Evolutionary conservation across 129 eudicot species (phyloP).

Genomic region (Lactuca saligna): DNA sequence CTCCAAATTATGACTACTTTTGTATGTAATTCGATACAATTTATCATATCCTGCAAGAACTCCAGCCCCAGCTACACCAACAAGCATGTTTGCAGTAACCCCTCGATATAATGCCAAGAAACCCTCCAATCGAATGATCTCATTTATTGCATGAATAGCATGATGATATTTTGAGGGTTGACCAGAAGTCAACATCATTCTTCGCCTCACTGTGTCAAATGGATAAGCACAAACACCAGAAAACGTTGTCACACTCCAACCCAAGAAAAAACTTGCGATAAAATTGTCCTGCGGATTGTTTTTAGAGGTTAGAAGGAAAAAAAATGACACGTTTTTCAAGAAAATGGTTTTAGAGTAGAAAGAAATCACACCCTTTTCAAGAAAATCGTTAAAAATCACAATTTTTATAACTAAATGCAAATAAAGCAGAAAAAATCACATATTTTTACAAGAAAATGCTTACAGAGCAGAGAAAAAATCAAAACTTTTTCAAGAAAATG

Average conservation of each 20-base stretch:
- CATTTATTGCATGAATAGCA: slow-evolving; percentile 66
- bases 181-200: slow-evolving; percentile 99
- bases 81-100: slow-evolving; percentile 89
- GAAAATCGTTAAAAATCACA: background rate
- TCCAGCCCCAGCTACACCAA: slow-evolving; percentile 98
- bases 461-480: background rate
- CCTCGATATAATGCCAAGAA: slow-evolving; percentile 71
- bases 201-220: slow-evolving; percentile 85
- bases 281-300: slow-evolving; percentile 69
- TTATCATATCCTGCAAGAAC: slow-evolving; percentile 96
- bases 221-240: slow-evolving; percentile 98
- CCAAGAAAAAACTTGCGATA: slow-evolving; percentile 79
- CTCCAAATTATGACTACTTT: slow-evolving; percentile 37
- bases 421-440: background rate
- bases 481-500: too few relatives aligned
- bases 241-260: slow-evolving; percentile 91
- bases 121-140: slow-evolving; percentile 81
- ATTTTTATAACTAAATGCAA: too few relatives aligned
- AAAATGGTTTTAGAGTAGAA: background rate
- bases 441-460: background rate
- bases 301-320: slow-evolving; percentile 5
- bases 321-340: background rate
- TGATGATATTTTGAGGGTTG: slow-evolving; percentile 68
- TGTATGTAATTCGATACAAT: slow-evolving; percentile 57
- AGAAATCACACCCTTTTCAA: background rate